Evolutionary conservation across 2,329 filamentous ascomycete genomes (phyloP).

Genomic region (Fusarium concolor): DNA sequence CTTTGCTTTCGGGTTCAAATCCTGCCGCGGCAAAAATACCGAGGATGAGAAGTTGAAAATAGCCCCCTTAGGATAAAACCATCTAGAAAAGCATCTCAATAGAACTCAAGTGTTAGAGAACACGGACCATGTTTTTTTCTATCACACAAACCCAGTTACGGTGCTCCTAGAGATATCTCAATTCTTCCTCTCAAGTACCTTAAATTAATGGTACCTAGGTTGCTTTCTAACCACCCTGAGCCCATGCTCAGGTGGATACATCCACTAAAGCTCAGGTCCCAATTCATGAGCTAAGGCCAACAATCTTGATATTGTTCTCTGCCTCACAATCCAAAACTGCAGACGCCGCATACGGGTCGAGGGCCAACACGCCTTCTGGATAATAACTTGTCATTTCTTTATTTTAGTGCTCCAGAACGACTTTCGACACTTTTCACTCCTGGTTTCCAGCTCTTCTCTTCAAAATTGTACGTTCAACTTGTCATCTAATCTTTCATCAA

Average conservation of each 20-base stretch:
- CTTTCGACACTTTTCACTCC: not conserved
- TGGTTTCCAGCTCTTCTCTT: not conserved
- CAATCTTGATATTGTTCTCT: conserved; percentile 47
- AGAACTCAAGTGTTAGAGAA: accelerated
- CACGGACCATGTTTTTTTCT: accelerated
- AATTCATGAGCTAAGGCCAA: conserved; percentile 34
- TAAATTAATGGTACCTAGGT: not conserved
- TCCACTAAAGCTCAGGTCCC: conserved; percentile 11
- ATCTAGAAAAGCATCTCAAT: accelerated
- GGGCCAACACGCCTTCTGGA: conserved; percentile 30
- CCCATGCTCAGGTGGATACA: conserved; percentile 22
- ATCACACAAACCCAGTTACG: not conserved
- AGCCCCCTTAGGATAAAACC: accelerated
- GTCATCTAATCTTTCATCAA: conserved; percentile 1
- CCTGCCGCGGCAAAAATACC: not conserved
- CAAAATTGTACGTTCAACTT: conserved; percentile 12
- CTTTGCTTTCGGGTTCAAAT: not conserved
- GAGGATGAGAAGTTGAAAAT: not conserved
- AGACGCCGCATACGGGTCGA: conserved; percentile 39
- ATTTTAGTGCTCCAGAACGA: not conserved
- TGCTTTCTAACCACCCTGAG: conserved; percentile 9
- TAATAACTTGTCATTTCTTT: conserved; percentile 2
- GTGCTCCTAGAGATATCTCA: not conserved
- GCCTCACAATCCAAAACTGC: conserved; percentile 41
- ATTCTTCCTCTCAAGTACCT: conserved; percentile 1